Conservation (phyloP, 2,329 filamentous ascomycete species). For the Colletotrichum falcatum region DNA sequence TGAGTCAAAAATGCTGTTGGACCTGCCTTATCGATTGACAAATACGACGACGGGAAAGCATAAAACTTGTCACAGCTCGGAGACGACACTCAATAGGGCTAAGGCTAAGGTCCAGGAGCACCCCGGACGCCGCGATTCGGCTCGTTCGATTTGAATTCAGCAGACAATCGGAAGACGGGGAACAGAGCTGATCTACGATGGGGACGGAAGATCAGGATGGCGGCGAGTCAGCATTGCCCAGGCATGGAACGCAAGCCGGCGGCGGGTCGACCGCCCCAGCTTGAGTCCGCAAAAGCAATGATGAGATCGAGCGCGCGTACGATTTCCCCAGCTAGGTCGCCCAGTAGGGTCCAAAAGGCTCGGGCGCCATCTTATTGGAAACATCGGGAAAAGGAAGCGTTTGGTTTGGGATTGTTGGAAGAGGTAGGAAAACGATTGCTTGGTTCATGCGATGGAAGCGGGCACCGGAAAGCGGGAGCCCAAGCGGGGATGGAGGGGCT, state of each 20-base stretch:
- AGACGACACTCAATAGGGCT: neutral
- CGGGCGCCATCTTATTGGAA: neutral
- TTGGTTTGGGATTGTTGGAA: neutral
- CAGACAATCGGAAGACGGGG: neutral
- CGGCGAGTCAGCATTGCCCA: neutral
- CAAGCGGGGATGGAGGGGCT: neutral
- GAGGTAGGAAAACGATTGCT: no score
- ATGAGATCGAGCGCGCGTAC: neutral
- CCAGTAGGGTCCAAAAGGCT: neutral
- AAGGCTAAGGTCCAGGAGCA: neutral
- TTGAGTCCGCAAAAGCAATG: neutral
- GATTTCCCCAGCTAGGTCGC: neutral
- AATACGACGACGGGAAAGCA: neutral
- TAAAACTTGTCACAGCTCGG: neutral
- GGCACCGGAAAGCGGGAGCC: conserved; percentile 8
- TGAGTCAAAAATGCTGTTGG: neutral
- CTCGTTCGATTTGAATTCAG: neutral
- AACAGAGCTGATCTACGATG: neutral
- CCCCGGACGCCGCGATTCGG: no score
- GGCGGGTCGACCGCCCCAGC: neutral
- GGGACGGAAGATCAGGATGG: neutral
- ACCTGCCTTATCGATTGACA: neutral
- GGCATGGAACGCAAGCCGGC: neutral
- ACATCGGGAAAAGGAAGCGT: neutral
- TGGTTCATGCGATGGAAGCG: conserved; percentile 9